Evolutionary conservation across 2,329 filamentous ascomycete genomes (phyloP).

Genomic region (Colletotrichum sp.): DNA sequence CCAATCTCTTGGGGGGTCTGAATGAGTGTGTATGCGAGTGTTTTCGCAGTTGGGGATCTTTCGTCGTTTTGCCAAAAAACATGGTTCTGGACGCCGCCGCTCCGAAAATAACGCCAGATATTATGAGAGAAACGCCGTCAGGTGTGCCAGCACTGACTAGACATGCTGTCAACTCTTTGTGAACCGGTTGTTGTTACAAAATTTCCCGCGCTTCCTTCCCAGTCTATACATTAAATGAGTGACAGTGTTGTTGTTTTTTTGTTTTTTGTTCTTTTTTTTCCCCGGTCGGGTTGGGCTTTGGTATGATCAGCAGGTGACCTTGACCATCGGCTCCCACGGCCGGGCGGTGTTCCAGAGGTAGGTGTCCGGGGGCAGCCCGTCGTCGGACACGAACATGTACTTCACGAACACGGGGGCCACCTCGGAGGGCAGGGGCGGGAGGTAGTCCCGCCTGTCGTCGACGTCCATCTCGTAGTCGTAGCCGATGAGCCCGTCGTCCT

Average conservation of each 20-base stretch:
- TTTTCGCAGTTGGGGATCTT: not conserved
- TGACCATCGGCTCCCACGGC: constrained; percentile 50
- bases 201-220: not conserved
- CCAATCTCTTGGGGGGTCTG: not conserved
- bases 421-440: constrained; percentile 12
- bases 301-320: constrained; percentile 39
- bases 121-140: not conserved
- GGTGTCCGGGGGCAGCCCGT: constrained; percentile 35
- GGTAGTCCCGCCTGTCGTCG: not conserved
- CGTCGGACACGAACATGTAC: constrained; percentile 30
- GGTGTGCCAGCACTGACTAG: not conserved
- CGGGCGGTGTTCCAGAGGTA: constrained; percentile 46
- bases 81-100: not conserved
- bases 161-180: not conserved
- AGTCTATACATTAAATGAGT: not conserved
- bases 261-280: not conserved
- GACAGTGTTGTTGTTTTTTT: not conserved
- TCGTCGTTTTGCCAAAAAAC: not conserved
- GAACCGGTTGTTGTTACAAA: not conserved
- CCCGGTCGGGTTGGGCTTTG: not conserved
- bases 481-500: not conserved
- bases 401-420: constrained; percentile 40
- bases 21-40: not conserved
- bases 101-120: not conserved
- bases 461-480: constrained; percentile 9